These are phyloP conservation scores for Cladobotryum protrusum DNA, from an alignment of 2,329 filamentous ascomycete species.

Conservation along the genomic window DNA sequence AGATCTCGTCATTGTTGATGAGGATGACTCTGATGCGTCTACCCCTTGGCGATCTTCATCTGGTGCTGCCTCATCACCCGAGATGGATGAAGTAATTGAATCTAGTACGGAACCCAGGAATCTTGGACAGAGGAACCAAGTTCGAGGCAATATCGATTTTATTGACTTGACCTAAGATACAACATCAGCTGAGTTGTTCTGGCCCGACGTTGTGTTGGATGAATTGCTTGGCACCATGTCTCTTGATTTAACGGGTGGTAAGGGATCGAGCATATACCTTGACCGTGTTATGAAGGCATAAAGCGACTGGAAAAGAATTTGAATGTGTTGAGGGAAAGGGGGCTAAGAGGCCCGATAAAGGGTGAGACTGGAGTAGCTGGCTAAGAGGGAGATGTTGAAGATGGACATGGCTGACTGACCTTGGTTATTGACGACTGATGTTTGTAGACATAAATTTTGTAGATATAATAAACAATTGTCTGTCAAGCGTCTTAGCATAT, in stretches of 20 bases:
- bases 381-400: neutral
- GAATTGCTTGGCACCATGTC: too few relatives aligned
- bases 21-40: conserved; percentile 18
- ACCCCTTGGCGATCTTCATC: conserved; percentile 3
- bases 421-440: too few relatives aligned
- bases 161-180: neutral
- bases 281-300: too few relatives aligned
- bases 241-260: too few relatives aligned
- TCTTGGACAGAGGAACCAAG: too few relatives aligned
- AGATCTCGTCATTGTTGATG: conserved; percentile 20
- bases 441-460: neutral
- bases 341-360: too few relatives aligned
- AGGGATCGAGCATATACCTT: too few relatives aligned
- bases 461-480: neutral
- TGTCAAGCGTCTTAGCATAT: too few relatives aligned
- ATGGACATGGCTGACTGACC: neutral
- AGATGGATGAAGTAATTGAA: conserved; percentile 19
- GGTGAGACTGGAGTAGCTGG: neutral
- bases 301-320: too few relatives aligned
- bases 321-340: too few relatives aligned
- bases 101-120: neutral
- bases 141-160: neutral
- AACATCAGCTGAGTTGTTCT: neutral
- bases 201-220: too few relatives aligned
- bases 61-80: conserved; percentile 14